These are phyloP conservation scores for Peterozyma xylosa DNA, from an alignment of 805 yeast species.

Conservation along the genomic window DNA sequence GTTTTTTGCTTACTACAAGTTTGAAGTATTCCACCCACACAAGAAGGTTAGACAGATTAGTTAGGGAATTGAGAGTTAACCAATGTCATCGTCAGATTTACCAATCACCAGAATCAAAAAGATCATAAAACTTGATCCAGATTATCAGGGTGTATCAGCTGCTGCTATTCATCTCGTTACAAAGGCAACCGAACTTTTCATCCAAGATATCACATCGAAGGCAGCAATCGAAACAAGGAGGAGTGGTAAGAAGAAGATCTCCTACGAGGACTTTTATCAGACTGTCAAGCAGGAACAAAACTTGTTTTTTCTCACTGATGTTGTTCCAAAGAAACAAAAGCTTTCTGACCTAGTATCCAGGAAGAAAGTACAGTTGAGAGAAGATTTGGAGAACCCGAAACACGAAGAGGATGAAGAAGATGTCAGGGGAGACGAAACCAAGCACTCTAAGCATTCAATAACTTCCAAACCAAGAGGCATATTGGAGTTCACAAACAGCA, in stretches of 20 bases:
- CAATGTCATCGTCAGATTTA: constrained; percentile 16
- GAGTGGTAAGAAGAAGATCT: constrained; percentile 61
- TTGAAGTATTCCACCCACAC: no score
- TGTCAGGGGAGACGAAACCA: neutral
- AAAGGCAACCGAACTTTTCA: constrained; percentile 62
- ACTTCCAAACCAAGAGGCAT: constrained; percentile 3
- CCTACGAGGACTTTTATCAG: constrained; percentile 60
- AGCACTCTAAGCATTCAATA: neutral
- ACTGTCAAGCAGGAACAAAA: constrained; percentile 56
- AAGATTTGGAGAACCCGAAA: neutral
- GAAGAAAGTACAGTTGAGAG: constrained; percentile 25
- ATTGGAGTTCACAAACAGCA: constrained; percentile 6
- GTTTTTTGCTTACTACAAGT: no score
- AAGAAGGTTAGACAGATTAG: no score
- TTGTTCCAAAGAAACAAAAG: constrained; percentile 58
- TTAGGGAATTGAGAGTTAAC: no score
- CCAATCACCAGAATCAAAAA: constrained; percentile 67
- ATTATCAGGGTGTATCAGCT: constrained; percentile 51
- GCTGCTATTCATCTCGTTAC: constrained; percentile 6
- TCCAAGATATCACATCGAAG: constrained; percentile 63
- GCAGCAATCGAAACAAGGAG: constrained; percentile 59
- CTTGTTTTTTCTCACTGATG: constrained; percentile 53
- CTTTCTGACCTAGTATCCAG: constrained; percentile 39
- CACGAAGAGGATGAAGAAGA: neutral
- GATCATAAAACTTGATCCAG: constrained; percentile 71